phyloP scores from a whole-genome alignment of 352 stramenopile species.

The Phytophthora pisi region DNA sequence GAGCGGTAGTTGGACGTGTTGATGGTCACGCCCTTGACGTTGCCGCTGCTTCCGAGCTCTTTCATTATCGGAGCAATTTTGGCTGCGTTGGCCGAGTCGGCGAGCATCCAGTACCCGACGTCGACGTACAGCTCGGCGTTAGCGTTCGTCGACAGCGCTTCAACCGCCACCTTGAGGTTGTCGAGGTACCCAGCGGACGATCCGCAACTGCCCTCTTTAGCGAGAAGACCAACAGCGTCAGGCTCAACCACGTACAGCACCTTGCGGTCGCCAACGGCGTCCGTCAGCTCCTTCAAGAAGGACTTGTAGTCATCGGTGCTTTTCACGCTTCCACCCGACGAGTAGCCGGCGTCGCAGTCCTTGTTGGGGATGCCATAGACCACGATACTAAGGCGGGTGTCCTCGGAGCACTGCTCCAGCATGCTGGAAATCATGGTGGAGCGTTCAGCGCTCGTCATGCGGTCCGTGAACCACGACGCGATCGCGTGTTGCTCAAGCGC shows the following conservation, averaged over 20 bases:
- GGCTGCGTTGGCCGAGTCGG: constrained; percentile 26
- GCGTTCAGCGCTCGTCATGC: constrained; percentile 26
- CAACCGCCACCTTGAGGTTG: constrained; percentile 54
- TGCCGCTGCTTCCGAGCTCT: constrained; percentile 36
- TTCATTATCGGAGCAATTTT: constrained; percentile 48
- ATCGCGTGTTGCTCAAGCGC: constrained; percentile 46
- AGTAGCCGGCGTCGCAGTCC: constrained; percentile 56
- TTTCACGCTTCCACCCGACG: constrained; percentile 34
- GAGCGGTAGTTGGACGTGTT: constrained; percentile 78
- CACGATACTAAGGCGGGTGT: constrained; percentile 50
- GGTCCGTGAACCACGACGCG: constrained; percentile 63
- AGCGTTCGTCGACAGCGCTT: constrained; percentile 48
- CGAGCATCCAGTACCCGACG: constrained; percentile 63
- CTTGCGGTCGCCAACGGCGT: constrained; percentile 51
- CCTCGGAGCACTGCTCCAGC: constrained; percentile 34
- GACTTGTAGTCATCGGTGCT: constrained; percentile 44
- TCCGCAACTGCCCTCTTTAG: constrained; percentile 45
- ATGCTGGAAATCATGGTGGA: constrained; percentile 34
- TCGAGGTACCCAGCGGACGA: constrained; percentile 44
- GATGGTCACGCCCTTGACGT: constrained; percentile 61
- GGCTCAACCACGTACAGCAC: constrained; percentile 67
- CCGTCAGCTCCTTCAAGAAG: constrained; percentile 48
- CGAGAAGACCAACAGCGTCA: constrained; percentile 53
- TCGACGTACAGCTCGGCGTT: constrained; percentile 68
- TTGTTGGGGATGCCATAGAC: constrained; percentile 72